Percentiles rank a stretch among this genome's conserved stretches.
Evolutionary conservation across 495 filamentous ascomycete species (phyloP).

Genomic region (Aspergillus leporis): DNA sequence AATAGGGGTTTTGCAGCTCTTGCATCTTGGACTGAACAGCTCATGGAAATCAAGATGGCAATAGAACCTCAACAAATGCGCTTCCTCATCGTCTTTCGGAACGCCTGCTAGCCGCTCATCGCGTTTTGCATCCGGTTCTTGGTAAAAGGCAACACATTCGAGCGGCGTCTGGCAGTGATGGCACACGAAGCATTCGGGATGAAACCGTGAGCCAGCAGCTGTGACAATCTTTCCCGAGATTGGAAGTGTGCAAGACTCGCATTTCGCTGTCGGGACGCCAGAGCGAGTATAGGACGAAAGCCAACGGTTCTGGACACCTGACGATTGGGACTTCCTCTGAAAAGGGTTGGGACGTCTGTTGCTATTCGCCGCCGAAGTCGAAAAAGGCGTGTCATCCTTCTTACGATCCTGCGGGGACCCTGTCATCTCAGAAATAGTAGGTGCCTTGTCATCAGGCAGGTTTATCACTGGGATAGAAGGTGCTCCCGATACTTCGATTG

Average conservation of each 20-base stretch:
- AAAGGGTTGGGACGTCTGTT: slow-evolving; percentile 19
- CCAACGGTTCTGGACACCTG: slow-evolving; percentile 32
- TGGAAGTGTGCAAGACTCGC: slow-evolving; percentile 76
- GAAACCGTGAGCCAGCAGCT: slow-evolving; percentile 78
- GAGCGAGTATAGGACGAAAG: slow-evolving; percentile 52
- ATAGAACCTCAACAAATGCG: slow-evolving; percentile 75
- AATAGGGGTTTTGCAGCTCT: slow-evolving; percentile 97
- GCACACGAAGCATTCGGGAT: slow-evolving; percentile 91
- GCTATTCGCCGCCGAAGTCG: slow-evolving; percentile 24
- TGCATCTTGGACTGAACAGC: slow-evolving; percentile 86
- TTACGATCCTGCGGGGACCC: slow-evolving; percentile 11
- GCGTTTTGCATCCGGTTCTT: slow-evolving; percentile 75
- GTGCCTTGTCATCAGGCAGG: slow-evolving; percentile 52
- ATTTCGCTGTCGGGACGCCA: slow-evolving; percentile 68
- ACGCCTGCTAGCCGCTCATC: slow-evolving; percentile 63
- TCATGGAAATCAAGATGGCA: slow-evolving; percentile 99
- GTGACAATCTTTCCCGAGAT: slow-evolving; percentile 92
- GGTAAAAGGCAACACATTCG: slow-evolving; percentile 94
- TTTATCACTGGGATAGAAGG: slow-evolving; percentile 63
- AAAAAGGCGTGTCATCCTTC: slow-evolving; percentile 24
- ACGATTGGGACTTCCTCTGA: slow-evolving; percentile 21
- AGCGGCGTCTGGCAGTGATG: slow-evolving; percentile 83
- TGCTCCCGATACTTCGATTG: slow-evolving; percentile 55
- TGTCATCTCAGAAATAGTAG: slow-evolving; percentile 40
- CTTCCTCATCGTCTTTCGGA: slow-evolving; percentile 58